These are phyloP conservation scores for Candida ortonii DNA, from an alignment of 805 yeast species.

Conservation along the genomic window DNA sequence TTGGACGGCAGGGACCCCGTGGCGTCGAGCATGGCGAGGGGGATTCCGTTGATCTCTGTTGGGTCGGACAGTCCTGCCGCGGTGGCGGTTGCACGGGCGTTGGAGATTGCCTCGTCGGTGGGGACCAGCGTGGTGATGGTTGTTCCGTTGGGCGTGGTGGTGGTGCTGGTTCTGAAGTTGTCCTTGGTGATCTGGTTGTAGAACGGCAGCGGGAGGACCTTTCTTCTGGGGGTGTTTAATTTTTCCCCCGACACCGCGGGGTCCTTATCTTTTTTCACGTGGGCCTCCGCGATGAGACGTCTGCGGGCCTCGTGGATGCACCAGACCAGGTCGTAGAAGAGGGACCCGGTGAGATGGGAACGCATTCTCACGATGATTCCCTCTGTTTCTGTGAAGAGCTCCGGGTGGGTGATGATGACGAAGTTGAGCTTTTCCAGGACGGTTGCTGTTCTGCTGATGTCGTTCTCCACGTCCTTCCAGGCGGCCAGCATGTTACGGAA, in stretches of 20 bases:
- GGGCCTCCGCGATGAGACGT: conserved; percentile 45
- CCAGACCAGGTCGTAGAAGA: conserved; percentile 91
- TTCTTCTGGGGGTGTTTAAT: conserved; percentile 26
- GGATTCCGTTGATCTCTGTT: conserved; percentile 38
- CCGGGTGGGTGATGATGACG: conserved; percentile 84
- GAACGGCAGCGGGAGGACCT: conserved; percentile 75
- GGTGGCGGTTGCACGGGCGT: conserved; percentile 54
- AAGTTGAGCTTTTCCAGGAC: conserved; percentile 85
- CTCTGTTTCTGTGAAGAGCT: conserved; percentile 66
- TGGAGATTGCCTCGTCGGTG: conserved; percentile 69
- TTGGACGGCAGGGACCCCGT: conserved; percentile 58
- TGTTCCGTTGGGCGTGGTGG: conserved; percentile 90
- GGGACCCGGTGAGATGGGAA: conserved; percentile 85
- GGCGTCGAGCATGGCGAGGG: conserved; percentile 61
- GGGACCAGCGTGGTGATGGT: conserved; percentile 87
- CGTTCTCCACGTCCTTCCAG: conserved; percentile 89
- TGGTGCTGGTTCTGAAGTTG: conserved; percentile 78
- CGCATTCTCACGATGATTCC: conserved; percentile 85
- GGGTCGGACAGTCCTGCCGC: conserved; percentile 56
- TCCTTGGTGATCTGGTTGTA: conserved; percentile 88
- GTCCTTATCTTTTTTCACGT: conserved; percentile 28
- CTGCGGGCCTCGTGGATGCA: conserved; percentile 92
- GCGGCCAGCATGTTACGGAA: conserved; percentile 85
- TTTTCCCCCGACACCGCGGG: conserved; percentile 5
- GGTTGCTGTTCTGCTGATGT: conserved; percentile 86